Conservation (phyloP, 306 rosid species). For the Cucurbita argyrosperma region DNA sequence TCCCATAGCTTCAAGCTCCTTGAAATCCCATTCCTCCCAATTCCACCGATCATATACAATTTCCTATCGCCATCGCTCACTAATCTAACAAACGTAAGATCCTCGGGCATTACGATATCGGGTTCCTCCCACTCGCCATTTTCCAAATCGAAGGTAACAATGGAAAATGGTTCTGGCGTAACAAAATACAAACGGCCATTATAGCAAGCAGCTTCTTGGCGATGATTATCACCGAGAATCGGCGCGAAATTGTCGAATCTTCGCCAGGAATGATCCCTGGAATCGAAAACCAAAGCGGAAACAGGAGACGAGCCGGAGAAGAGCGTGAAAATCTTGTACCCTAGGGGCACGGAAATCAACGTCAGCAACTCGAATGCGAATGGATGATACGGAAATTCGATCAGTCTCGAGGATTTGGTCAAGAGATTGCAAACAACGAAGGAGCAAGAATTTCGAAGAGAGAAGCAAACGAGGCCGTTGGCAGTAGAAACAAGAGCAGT, state of each 20-base stretch:
- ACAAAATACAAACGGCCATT: slow-evolving; percentile 40
- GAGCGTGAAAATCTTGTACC: slow-evolving; percentile 39
- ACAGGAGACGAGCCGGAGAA: slow-evolving; percentile 27
- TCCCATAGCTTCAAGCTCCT: slow-evolving; percentile 68
- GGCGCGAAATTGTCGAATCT: slow-evolving; percentile 26
- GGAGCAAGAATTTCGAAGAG: slow-evolving; percentile 29
- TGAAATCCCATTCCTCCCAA: slow-evolving; percentile 69
- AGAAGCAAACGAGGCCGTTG: slow-evolving; percentile 62
- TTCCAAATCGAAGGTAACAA: slow-evolving; percentile 47
- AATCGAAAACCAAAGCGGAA: slow-evolving; percentile 30
- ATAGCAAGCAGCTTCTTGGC: slow-evolving; percentile 40
- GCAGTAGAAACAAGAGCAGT: slow-evolving; percentile 35
- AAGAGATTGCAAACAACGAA: slow-evolving; percentile 51
- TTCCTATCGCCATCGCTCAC: slow-evolving; percentile 34
- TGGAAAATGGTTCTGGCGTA: slow-evolving; percentile 52
- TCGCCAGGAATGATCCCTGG: slow-evolving; percentile 35
- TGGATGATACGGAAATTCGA: slow-evolving; percentile 36
- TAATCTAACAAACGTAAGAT: slow-evolving; percentile 47
- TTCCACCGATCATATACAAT: slow-evolving; percentile 60
- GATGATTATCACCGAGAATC: slow-evolving; percentile 23
- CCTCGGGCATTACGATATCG: slow-evolving; percentile 22
- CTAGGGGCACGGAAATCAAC: slow-evolving; percentile 37
- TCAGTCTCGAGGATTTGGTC: slow-evolving; percentile 37
- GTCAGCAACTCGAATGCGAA: slow-evolving; percentile 43
- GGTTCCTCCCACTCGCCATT: slow-evolving; percentile 44